phyloP scores from a whole-genome alignment of 148 eudicot species.

The Cornus suecica region DNA sequence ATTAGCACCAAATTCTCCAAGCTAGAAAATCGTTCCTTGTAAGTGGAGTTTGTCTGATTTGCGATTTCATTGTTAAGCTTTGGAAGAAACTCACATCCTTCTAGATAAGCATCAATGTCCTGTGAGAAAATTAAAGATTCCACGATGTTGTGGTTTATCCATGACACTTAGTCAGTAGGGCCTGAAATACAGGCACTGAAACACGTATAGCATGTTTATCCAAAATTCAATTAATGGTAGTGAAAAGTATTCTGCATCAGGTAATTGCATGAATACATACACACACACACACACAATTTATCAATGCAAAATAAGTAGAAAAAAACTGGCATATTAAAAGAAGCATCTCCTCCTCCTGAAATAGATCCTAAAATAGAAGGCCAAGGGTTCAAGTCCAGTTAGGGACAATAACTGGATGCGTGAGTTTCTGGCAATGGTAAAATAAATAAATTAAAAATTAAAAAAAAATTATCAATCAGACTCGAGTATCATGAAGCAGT shows the following conservation, averaged over 20 bases:
- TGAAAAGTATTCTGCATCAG: no score
- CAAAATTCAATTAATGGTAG: background rate
- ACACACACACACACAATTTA: background rate
- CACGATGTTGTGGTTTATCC: background rate
- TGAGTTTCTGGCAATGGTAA: no score
- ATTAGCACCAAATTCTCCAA: constrained; percentile 50
- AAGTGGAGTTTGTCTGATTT: constrained; percentile 31
- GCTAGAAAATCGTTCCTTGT: constrained; percentile 50
- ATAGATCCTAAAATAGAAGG: background rate
- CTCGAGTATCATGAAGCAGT: no score
- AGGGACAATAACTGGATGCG: no score
- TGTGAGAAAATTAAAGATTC: background rate
- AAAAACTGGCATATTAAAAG: background rate
- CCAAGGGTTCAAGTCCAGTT: no score
- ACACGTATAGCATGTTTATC: background rate
- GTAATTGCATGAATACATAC: background rate
- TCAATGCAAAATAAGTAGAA: background rate
- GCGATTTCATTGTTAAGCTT: constrained; percentile 46
- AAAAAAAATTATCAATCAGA: no score
- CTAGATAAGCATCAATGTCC: constrained; percentile 32
- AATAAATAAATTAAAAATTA: no score
- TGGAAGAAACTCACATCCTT: constrained; percentile 52
- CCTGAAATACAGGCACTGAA: background rate
- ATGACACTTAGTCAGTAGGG: background rate
- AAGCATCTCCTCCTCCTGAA: no score